Base-by-base conservation (phyloP, 805 yeast species). In the Cyberlindnera meyerae region DNA sequence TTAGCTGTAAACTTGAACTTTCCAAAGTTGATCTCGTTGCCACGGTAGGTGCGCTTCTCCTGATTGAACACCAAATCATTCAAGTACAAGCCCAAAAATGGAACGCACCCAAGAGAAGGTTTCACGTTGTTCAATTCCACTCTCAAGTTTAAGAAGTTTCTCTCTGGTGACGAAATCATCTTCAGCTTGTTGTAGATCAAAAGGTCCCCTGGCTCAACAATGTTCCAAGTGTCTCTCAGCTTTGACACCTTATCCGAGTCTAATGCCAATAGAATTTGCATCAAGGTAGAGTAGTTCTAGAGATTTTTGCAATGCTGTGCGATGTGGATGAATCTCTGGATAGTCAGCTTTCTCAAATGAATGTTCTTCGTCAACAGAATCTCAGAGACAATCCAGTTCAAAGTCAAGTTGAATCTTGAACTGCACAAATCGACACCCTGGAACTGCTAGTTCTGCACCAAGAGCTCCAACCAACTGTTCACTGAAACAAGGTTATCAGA, bases 341-440 rank as follows among this genome's bases (percentile, higher is more conserved):
- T 73, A 1, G 89, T 71, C 38, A 75, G 69, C 29, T 78, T 75
- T 46, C 90, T 68, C 47, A 85, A 74, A 3, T 65, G 66, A 18
- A 73, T 65, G 29, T 70, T 64, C 38, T 68, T 69, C 8, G 96
- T 86, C 42, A 90, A 63, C 12, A 87, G 58, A 37, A 93, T 75
- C 62, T 90, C 96, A 0, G 96, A 85, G 24, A 85, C 77, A 27
- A 89, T 79, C 97, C 97, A 90, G 50, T 85, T 86, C 6, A 85
- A 89, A 65, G 85, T 79, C 41, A 90, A 63, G 54, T 90, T 89
- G 68, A 89, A 93, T 42, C 98, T 67, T 0, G 94, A 72, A 27
- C 87, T 79, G 11, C 86, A 87, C 32, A 90, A 62, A 44, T 85
- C 86, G 25, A 88, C 78, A 0, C 97, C 96, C n/a, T 79, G 73